Base-by-base conservation (phyloP, 306 rosid species). In the Ammopiptanthus mongolicus region DNA sequence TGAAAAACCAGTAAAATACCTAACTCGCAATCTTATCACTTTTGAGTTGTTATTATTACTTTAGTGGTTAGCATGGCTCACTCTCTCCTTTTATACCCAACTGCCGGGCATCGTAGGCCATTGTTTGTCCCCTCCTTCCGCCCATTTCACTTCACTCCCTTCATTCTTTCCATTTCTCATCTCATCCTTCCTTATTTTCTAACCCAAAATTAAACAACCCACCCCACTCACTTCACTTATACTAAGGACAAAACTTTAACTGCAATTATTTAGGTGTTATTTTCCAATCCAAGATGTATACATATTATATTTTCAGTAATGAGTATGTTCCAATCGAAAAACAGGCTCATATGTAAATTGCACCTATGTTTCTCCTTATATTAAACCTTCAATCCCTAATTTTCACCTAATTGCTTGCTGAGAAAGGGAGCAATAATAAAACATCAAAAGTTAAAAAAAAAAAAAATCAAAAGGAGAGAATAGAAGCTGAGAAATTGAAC, bases 61-160 rank as follows among this genome's bases (percentile, higher is more conserved):
- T 88, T 84, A 87, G 96, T 88, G 87, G 97, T 88, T 85, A 88
- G 84, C 81, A 77, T 83, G 86, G 84, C 36, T 53, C 86, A 7
- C 78, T 72, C 82, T 21, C 73, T 28, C 13, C 76, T 59, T 78
- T 71, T 69, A 68, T 52, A 78, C 85, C 90, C 84, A 83, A 77
- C 81, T 74, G 75, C 84, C 76, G 75, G 71, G 50, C 73, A 67
- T 51, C 76, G 87, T 87, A 88, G 97, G 85, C 82, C 98, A 89
- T 50, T 47, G 13, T 44, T 86, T 86, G 83, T 77, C 72, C 81
- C 89, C 81, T 39, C 75, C 60, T 55, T 39, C 62, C 77, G 41
- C 41, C 42, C 42, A n/a, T 55, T 48, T n/a, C n/a, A 2, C 72
- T 17, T 3, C 71, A 6, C 15, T 64, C 53, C 29, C n/a, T 51